A percentile compares a stretch with the other conserved stretches of the same genome.
These are phyloP conservation scores for Suillus alpinus DNA, from an alignment of 768 basidiomycete species.

Conservation along the genomic window DNA sequence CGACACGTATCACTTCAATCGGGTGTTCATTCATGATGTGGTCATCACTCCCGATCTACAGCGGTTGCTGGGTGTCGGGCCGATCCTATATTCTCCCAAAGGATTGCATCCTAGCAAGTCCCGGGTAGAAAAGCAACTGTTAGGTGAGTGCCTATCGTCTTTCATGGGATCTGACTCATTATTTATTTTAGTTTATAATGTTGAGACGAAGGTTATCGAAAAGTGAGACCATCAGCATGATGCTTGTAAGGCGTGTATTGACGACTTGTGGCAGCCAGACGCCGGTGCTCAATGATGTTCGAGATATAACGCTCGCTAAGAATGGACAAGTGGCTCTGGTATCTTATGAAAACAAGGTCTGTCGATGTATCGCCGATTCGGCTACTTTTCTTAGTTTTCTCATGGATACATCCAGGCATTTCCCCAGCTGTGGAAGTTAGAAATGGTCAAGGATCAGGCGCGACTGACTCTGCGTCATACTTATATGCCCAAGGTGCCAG, in stretches of 20 bases:
- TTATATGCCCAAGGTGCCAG: constrained; percentile 63
- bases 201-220: constrained; percentile 62
- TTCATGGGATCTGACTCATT: not conserved
- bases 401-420: constrained; percentile 41
- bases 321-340: constrained; percentile 62
- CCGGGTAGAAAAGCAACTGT: constrained; percentile 66
- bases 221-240: constrained; percentile 38
- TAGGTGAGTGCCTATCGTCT: constrained; percentile 43
- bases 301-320: constrained; percentile 63
- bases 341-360: constrained; percentile 74
- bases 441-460: constrained; percentile 48
- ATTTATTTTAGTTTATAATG: constrained; percentile 55
- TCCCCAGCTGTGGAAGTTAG: constrained; percentile 68
- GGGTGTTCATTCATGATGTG: constrained; percentile 67
- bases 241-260: constrained; percentile 8
- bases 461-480: constrained; percentile 53
- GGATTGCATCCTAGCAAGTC: constrained; percentile 71
- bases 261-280: constrained; percentile 48
- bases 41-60: constrained; percentile 65
- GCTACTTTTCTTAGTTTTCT: not conserved
- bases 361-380: constrained; percentile 1
- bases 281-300: constrained; percentile 70
- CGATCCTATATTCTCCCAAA: constrained; percentile 57
- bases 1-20: constrained; percentile 55
- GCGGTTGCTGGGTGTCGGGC: constrained; percentile 66